A percentile compares a stretch with the other conserved stretches of the same genome.
phyloP scores from a whole-genome alignment of 1,139 yeast species.

The Sugiyamaella pinicola region DNA sequence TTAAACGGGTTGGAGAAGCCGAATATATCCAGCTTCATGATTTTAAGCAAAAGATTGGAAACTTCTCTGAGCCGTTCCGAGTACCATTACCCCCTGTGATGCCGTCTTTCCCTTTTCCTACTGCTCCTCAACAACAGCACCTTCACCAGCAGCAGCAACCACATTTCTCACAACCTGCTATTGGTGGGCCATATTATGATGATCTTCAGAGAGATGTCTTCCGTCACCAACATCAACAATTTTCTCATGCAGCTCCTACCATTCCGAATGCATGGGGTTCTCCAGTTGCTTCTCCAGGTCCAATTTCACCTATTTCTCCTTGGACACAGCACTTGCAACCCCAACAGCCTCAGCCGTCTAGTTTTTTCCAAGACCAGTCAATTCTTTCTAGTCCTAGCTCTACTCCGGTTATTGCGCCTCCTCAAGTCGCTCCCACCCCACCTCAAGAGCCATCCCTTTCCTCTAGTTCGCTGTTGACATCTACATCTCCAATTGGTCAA shows the following conservation, averaged over 20 bases:
- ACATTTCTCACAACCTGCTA: conserved; percentile 3
- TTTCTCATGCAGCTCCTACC: conserved; percentile 25
- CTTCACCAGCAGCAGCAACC: conserved; percentile 2
- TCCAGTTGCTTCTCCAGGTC: conserved; percentile 17
- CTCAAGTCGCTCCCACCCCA: not conserved
- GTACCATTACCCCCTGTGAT: conserved; percentile 52
- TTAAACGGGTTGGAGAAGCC: conserved; percentile 52
- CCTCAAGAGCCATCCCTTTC: not conserved
- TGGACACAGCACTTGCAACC: conserved; percentile 26
- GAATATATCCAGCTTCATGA: conserved; percentile 41
- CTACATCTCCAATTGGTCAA: conserved; percentile 6
- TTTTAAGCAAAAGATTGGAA: conserved; percentile 46
- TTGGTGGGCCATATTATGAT: conserved; percentile 21
- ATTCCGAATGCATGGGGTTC: conserved; percentile 17
- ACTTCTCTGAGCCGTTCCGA: conserved; percentile 60
- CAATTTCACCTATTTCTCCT: conserved; percentile 30
- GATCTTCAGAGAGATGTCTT: conserved; percentile 15
- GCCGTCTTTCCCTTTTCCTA: conserved; percentile 6
- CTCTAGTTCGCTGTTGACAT: not conserved
- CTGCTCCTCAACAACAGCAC: conserved; percentile 5
- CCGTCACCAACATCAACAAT: conserved; percentile 24
- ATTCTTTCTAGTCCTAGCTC: not conserved
- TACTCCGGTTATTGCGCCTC: conserved; percentile 1
- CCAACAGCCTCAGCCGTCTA: conserved; percentile 16
- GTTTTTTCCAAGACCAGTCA: conserved; percentile 6